Evolutionary conservation across 345 rosid genomes (phyloP).

Genomic region (Iberis pinnata): DNA sequence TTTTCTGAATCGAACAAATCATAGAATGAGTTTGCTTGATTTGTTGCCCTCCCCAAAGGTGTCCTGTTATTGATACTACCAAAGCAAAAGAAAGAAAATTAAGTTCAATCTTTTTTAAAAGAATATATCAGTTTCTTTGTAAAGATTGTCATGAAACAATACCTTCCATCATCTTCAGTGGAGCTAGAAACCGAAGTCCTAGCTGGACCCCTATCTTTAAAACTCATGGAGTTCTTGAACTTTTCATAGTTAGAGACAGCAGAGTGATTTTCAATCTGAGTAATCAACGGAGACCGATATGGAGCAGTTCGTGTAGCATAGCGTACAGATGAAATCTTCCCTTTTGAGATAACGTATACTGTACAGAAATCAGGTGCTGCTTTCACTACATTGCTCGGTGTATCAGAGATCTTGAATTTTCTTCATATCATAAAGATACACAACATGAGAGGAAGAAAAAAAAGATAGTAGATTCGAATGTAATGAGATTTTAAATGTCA

Average conservation of each 20-base stretch:
- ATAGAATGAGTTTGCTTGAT: conserved; percentile 29
- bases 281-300: conserved; percentile 48
- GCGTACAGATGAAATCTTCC: conserved; percentile 55
- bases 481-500: too few species aligned
- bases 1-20: conserved; percentile 55
- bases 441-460: not conserved
- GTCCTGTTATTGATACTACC: conserved; percentile 44
- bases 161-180: conserved; percentile 49
- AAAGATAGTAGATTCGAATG: not conserved
- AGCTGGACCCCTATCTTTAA: conserved; percentile 38
- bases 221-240: conserved; percentile 33
- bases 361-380: conserved; percentile 79
- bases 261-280: conserved; percentile 40
- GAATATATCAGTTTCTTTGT: not conserved
- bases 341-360: conserved; percentile 68
- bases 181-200: conserved; percentile 45
- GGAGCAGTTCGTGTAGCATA: conserved; percentile 59
- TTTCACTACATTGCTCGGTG: conserved; percentile 53
- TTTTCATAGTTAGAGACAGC: conserved; percentile 26
- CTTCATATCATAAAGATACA: conserved; percentile 29
- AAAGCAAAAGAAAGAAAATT: not conserved
- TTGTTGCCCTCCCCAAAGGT: conserved; percentile 35
- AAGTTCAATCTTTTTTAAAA: not conserved
- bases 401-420: conserved; percentile 56
- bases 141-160: conserved; percentile 21